Percentiles rank a stretch among this genome's conserved stretches.
These are phyloP conservation scores for Rhododendron henanense DNA, from an alignment of 148 eudicot genomes.

Conservation along the genomic window DNA sequence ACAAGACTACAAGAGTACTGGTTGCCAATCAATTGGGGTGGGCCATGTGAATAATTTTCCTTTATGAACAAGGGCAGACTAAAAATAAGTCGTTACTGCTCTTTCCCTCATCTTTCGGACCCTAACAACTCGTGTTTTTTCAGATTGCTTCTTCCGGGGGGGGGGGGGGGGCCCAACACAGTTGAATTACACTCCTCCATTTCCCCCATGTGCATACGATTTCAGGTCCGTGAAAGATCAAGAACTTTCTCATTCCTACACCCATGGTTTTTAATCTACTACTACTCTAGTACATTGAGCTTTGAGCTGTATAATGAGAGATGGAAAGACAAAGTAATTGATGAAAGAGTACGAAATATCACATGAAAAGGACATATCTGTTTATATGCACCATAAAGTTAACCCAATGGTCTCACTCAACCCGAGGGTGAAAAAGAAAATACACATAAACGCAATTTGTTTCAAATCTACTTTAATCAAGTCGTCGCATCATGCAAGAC, in stretches of 20 bases:
- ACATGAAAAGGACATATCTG: not conserved
- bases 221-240: not conserved
- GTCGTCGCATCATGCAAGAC: not conserved
- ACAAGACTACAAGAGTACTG: not conserved
- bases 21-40: not conserved
- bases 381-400: not conserved
- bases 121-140: not conserved
- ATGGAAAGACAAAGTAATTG: not conserved
- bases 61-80: not conserved
- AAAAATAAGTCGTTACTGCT: not conserved
- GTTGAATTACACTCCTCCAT: not conserved
- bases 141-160: not conserved
- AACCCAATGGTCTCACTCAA: not conserved
- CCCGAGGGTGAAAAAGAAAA: not conserved
- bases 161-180: not conserved
- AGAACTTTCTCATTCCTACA: not conserved
- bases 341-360: not conserved
- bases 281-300: not conserved
- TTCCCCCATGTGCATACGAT: not conserved
- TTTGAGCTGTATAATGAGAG: not conserved
- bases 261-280: not conserved
- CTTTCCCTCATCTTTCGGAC: not conserved
- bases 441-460: not conserved
- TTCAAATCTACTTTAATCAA: not conserved
- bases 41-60: not conserved